A percentile compares a stretch with the other conserved stretches of the same genome.
phyloP scores from a whole-genome alignment of 2,329 filamentous ascomycete genomes.

The Nakataea oryzae region DNA sequence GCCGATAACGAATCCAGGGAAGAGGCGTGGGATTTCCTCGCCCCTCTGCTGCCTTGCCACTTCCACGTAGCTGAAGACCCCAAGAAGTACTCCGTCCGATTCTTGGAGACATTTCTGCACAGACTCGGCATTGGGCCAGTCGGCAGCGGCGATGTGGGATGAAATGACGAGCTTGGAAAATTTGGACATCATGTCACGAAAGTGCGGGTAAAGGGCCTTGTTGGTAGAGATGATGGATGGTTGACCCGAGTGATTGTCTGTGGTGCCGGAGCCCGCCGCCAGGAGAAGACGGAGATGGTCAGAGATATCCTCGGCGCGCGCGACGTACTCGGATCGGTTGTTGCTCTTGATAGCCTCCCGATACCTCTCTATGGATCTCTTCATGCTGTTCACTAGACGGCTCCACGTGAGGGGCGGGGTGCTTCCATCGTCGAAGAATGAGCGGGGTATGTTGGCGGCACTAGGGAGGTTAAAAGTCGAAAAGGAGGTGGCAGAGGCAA shows the following conservation, averaged over 20 bases:
- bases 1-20: conserved; percentile 86
- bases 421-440: conserved; percentile 85
- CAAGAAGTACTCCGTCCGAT: conserved; percentile 89
- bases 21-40: conserved; percentile 84
- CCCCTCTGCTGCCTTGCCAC: conserved; percentile 88
- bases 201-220: conserved; percentile 93
- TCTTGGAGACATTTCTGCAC: conserved; percentile 93
- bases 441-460: conserved; percentile 57
- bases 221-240: conserved; percentile 99
- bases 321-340: conserved; percentile 82
- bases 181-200: conserved; percentile 98
- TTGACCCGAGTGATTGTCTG: conserved; percentile 96
- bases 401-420: conserved; percentile 80
- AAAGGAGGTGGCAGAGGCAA: conserved; percentile 51
- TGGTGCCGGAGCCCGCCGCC: conserved; percentile 93
- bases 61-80: conserved; percentile 93
- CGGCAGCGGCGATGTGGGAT: conserved; percentile 91
- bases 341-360: conserved; percentile 78
- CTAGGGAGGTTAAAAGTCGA: conserved; percentile 48
- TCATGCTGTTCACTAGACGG: conserved; percentile 85
- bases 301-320: conserved; percentile 92
- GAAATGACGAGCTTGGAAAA: conserved; percentile 99
- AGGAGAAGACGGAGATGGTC: conserved; percentile 88
- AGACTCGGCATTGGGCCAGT: conserved; percentile 90
- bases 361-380: conserved; percentile 79